Conservation (phyloP, 371 early-diverging fungal species). For the Mortierella sp. region DNA sequence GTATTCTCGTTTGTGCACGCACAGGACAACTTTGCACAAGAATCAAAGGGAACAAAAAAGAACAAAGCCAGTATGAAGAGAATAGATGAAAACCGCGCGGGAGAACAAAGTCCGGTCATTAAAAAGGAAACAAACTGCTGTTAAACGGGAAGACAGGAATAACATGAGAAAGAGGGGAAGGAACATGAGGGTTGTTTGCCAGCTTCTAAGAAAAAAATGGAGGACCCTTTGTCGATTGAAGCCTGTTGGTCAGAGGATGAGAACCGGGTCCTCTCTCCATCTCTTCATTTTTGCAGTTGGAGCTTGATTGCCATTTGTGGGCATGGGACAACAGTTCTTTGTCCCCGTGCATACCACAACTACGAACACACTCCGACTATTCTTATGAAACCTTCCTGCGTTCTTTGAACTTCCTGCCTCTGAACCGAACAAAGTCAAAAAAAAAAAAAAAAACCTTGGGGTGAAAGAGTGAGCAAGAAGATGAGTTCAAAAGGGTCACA, state of each 20-base stretch:
- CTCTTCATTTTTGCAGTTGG: neutral
- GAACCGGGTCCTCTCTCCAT: neutral
- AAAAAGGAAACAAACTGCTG: neutral
- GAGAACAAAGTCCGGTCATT: neutral
- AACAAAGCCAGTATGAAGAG: too few relatives aligned
- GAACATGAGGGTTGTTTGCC: neutral
- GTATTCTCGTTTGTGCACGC: neutral
- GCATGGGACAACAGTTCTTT: neutral
- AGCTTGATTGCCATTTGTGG: neutral
- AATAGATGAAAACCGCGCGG: neutral
- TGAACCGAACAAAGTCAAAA: neutral
- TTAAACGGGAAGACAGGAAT: slow-evolving; percentile 8
- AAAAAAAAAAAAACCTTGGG: neutral
- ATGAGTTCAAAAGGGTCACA: neutral
- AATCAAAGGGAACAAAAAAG: neutral
- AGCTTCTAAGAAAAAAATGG: too few relatives aligned
- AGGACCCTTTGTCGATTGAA: too few relatives aligned
- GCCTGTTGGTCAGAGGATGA: neutral
- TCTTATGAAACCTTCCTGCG: neutral
- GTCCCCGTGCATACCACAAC: neutral
- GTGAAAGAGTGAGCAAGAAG: neutral
- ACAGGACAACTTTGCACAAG: neutral
- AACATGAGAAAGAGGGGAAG: neutral
- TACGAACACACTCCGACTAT: neutral
- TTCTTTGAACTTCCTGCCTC: neutral